Evolutionary conservation across 2,329 filamentous ascomycete genomes (phyloP).

Genomic region (Saccharata proteae): DNA sequence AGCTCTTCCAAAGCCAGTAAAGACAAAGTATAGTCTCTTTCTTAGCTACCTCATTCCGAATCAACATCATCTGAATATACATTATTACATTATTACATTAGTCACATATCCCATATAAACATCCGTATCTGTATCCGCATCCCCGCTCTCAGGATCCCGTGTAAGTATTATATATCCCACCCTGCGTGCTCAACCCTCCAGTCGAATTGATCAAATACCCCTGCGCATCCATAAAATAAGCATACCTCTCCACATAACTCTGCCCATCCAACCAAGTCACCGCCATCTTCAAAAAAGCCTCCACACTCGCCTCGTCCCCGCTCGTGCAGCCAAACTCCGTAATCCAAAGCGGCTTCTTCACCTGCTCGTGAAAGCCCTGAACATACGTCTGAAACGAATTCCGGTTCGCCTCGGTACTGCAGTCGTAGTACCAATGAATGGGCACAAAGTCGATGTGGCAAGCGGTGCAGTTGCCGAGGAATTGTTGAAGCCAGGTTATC

Average conservation of each 20-base stretch:
- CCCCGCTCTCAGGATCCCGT: no score
- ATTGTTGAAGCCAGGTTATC: constrained; percentile 16
- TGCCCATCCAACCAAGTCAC: constrained; percentile 21
- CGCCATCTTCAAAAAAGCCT: constrained; percentile 15
- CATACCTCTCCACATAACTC: constrained; percentile 19
- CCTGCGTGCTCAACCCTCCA: neutral
- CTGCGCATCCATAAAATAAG: constrained; percentile 15
- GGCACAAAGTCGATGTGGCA: constrained; percentile 23
- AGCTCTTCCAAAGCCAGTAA: no score
- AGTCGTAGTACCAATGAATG: constrained; percentile 23
- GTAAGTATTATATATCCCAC: neutral
- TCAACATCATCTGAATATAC: no score
- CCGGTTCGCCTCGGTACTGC: no score
- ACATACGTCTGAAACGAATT: constrained; percentile 10
- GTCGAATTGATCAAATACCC: neutral
- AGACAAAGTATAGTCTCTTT: no score
- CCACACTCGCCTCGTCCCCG: constrained; percentile 14
- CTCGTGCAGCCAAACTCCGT: constrained; percentile 19
- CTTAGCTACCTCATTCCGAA: no score
- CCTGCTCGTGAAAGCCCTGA: constrained; percentile 20
- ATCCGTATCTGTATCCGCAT: no score
- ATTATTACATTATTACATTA: no score
- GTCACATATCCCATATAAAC: no score
- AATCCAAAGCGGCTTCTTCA: constrained; percentile 26
- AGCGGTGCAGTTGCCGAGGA: constrained; percentile 16